These are phyloP conservation scores for Cryptococcus wingfieldii DNA, from an alignment of 1,284 basidiomycete species.

Conservation along the genomic window DNA sequence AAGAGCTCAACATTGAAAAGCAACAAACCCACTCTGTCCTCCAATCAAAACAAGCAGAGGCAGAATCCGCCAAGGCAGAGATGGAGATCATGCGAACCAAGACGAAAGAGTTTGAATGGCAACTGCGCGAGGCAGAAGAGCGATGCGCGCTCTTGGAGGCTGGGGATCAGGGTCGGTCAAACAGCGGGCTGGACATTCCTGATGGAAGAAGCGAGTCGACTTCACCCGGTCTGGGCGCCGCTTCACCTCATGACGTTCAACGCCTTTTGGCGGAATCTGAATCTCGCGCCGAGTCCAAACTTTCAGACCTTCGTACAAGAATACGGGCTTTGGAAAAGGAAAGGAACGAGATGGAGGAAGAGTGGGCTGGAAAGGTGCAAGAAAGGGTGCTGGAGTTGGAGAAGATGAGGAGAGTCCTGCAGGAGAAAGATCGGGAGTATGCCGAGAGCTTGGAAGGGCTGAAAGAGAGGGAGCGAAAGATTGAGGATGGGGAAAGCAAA, in stretches of 20 bases:
- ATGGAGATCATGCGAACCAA: slow-evolving; percentile 69
- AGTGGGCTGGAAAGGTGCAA: slow-evolving; percentile 67
- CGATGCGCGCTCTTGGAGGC: slow-evolving; percentile 65
- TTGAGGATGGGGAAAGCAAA: slow-evolving; percentile 56
- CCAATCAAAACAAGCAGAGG: slow-evolving; percentile 77
- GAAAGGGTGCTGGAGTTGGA: slow-evolving; percentile 65
- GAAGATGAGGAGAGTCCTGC: slow-evolving; percentile 59
- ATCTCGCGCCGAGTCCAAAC: slow-evolving; percentile 66
- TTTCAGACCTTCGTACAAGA: slow-evolving; percentile 62
- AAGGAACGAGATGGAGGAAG: slow-evolving; percentile 60
- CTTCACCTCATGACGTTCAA: slow-evolving; percentile 61
- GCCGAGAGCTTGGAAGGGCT: slow-evolving; percentile 56
- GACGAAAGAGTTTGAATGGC: slow-evolving; percentile 76
- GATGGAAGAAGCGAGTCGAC: slow-evolving; percentile 6
- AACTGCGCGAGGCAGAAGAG: slow-evolving; percentile 72
- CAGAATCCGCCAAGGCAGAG: slow-evolving; percentile 72
- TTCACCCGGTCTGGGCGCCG: slow-evolving; percentile 10
- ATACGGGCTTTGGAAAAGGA: slow-evolving; percentile 44
- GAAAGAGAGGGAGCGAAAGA: slow-evolving; percentile 59
- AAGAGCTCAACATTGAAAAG: slow-evolving; percentile 66
- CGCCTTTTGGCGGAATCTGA: slow-evolving; percentile 73
- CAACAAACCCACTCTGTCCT: slow-evolving; percentile 74
- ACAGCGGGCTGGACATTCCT: slow-evolving; percentile 1
- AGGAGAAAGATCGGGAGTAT: slow-evolving; percentile 53
- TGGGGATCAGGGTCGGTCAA: not conserved